Evolutionary conservation across 2,329 filamentous ascomycete species (phyloP).

Genomic region (Sclerotinia minor): DNA sequence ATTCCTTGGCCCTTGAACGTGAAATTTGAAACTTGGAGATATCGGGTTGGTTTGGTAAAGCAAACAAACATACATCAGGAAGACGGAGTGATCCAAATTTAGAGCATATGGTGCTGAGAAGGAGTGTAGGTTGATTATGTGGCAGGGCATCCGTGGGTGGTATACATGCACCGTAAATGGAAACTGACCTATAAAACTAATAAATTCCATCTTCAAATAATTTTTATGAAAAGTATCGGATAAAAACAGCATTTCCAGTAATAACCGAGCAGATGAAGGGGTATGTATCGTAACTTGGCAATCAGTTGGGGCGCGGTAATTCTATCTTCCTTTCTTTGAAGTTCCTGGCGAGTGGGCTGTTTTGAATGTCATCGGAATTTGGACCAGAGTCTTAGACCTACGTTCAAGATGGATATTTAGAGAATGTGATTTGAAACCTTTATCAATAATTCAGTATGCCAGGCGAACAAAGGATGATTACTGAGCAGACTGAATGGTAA

Average conservation of each 20-base stretch:
- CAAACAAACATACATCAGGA: background rate
- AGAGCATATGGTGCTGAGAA: background rate
- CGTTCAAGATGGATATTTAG: background rate
- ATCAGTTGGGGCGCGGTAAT: background rate
- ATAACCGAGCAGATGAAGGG: constrained; percentile 19
- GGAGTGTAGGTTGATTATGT: background rate
- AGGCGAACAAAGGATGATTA: constrained; percentile 9
- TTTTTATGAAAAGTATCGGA: no score
- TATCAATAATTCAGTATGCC: background rate
- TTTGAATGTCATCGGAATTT: background rate
- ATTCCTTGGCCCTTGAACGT: background rate
- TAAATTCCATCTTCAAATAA: no score
- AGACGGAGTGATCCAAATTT: constrained; percentile 4
- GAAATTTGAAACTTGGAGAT: background rate
- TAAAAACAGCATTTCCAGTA: no score
- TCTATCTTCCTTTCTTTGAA: constrained; percentile 2
- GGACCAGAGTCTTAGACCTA: background rate
- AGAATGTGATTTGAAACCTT: background rate
- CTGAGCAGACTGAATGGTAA: background rate
- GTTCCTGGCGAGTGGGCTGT: background rate
- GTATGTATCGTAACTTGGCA: background rate
- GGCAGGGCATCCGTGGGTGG: background rate
- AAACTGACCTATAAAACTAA: background rate
- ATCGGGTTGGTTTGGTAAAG: background rate
- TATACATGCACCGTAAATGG: background rate